Conservation (phyloP, 2,329 filamentous ascomycete genomes). For the Xylariaceae sp. region DNA sequence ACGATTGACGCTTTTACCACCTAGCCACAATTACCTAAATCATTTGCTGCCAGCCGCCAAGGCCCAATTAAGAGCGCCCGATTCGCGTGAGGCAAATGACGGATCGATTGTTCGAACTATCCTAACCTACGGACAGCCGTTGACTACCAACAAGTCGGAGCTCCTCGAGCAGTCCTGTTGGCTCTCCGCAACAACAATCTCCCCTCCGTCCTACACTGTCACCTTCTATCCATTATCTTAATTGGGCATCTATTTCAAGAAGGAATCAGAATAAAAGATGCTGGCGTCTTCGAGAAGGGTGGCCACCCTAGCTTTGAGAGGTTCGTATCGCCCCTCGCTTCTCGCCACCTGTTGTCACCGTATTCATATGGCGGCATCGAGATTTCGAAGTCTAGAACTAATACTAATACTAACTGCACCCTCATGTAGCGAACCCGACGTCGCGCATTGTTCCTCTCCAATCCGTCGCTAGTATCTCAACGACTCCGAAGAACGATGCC, state of each 20-base stretch:
- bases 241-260: background rate
- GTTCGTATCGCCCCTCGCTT: constrained; percentile 25
- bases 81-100: constrained; percentile 17
- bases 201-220: constrained; percentile 11
- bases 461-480: constrained; percentile 59
- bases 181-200: constrained; percentile 9
- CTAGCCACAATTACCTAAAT: constrained; percentile 18
- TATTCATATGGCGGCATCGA: background rate
- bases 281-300: constrained; percentile 38
- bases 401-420: constrained; percentile 23
- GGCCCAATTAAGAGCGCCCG: constrained; percentile 17
- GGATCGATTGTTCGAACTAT: constrained; percentile 5
- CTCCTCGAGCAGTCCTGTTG: constrained; percentile 10
- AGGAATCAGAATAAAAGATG: constrained; percentile 29
- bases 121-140: background rate
- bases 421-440: constrained; percentile 56
- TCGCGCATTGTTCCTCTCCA: constrained; percentile 59
- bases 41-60: constrained; percentile 17
- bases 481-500: constrained; percentile 59
- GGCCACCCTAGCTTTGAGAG: constrained; percentile 39
- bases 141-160: constrained; percentile 7
- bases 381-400: background rate
- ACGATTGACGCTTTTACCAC: constrained; percentile 4
- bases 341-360: background rate
- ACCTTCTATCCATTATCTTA: background rate